A percentile compares a stretch with the other conserved stretches of the same genome.
Conservation (phyloP, 108 stramenopile genomes). For the Cyclotella choctawhatcheeana region DNA sequence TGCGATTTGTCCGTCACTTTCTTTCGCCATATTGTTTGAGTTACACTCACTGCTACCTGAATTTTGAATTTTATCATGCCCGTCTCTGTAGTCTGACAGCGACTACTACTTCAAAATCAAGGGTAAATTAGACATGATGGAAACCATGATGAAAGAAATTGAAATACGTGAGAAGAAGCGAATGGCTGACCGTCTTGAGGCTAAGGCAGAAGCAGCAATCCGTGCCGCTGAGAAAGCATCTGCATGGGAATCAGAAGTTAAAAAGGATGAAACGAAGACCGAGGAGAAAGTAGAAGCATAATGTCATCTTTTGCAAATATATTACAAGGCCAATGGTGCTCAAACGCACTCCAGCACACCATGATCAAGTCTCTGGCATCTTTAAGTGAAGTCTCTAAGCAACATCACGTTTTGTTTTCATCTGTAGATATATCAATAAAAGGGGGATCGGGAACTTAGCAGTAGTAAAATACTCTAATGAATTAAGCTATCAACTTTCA, state of each 20-base stretch:
- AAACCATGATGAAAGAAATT: slow-evolving; percentile 98
- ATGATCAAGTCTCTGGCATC: too few relatives aligned
- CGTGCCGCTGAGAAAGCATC: slow-evolving; percentile 79
- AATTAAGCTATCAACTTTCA: too few relatives aligned
- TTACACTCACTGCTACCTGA: too few relatives aligned
- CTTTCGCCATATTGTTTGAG: too few relatives aligned
- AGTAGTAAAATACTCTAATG: too few relatives aligned
- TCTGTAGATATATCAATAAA: too few relatives aligned
- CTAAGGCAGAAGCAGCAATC: slow-evolving; percentile 89
- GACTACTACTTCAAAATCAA: slow-evolving; percentile 85
- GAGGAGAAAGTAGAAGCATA: slow-evolving; percentile 11
- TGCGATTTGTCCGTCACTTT: background rate
- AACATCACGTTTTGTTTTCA: too few relatives aligned
- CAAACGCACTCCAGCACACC: too few relatives aligned
- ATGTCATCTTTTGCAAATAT: background rate
- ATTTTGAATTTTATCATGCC: slow-evolving; percentile 8
- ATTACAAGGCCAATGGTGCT: background rate
- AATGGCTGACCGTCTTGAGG: slow-evolving; percentile 94
- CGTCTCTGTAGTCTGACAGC: slow-evolving; percentile 69
- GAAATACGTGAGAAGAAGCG: slow-evolving; percentile 98
- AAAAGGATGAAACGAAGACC: slow-evolving; percentile 48
- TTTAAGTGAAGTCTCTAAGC: too few relatives aligned
- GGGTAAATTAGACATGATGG: slow-evolving; percentile 94
- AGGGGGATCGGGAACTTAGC: too few relatives aligned
- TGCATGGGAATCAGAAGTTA: slow-evolving; percentile 69